Evolutionary conservation across 164 flowering plant genomes (phyloP).

Genomic region (Platanus orientalis): DNA sequence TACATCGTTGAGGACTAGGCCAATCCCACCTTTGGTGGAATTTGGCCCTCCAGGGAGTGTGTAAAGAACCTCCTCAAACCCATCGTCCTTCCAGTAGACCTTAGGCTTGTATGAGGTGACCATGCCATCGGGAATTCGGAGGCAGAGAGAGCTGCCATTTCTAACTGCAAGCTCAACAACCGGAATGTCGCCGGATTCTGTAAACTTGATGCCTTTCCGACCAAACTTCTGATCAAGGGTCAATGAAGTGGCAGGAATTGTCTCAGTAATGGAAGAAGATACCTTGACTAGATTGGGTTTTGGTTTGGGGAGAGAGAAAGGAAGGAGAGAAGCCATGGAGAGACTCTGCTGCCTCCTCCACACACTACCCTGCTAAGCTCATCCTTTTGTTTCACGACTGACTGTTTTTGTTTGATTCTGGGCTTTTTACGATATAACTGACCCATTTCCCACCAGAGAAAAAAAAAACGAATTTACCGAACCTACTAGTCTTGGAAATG

Average conservation of each 20-base stretch:
- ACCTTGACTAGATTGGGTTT: slow-evolving; percentile 16
- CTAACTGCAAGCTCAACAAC: slow-evolving; percentile 61
- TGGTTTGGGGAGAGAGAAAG: slow-evolving; percentile 28
- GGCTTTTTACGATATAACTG: background rate
- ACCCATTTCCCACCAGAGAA: background rate
- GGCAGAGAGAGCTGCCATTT: slow-evolving; percentile 75
- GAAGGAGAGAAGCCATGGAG: slow-evolving; percentile 28
- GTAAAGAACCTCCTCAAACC: slow-evolving; percentile 73
- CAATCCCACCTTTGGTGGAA: slow-evolving; percentile 65
- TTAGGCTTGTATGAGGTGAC: slow-evolving; percentile 85
- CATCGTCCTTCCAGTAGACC: slow-evolving; percentile 83
- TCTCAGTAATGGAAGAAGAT: slow-evolving; percentile 16
- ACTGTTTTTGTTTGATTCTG: background rate
- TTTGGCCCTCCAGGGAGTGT: slow-evolving; percentile 40
- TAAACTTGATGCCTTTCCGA: slow-evolving; percentile 76
- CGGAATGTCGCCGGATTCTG: slow-evolving; percentile 34
- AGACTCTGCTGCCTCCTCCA: slow-evolving; percentile 6
- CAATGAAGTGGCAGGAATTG: slow-evolving; percentile 26
- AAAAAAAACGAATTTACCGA: background rate
- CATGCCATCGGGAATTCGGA: slow-evolving; percentile 60
- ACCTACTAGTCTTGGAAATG: too few relatives aligned
- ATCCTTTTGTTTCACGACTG: slow-evolving; percentile 9
- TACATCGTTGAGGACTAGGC: slow-evolving; percentile 61
- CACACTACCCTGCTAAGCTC: slow-evolving; percentile 20
- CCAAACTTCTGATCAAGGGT: slow-evolving; percentile 61